Percentiles rank a stretch among this genome's conserved stretches.
These are phyloP conservation scores for Venturia pyrina DNA, from an alignment of 2,329 filamentous ascomycete genomes.

Conservation along the genomic window DNA sequence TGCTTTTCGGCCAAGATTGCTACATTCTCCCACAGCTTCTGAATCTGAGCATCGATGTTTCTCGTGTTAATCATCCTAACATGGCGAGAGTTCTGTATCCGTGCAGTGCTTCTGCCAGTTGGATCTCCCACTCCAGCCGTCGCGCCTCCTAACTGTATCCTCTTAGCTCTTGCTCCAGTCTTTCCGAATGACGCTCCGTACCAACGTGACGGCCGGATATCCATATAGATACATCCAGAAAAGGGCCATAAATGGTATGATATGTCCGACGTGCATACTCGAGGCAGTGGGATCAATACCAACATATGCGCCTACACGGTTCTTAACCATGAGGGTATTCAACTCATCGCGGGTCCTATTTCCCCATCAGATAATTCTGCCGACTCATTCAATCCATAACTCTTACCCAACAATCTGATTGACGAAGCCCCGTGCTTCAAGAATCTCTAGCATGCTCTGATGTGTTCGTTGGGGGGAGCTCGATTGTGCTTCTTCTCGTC, in stretches of 20 bases:
- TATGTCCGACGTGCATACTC: conserved; percentile 71
- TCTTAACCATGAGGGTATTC: conserved; percentile 52
- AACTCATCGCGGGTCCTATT: conserved; percentile 38
- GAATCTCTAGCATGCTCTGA: conserved; percentile 45
- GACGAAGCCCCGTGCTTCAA: conserved; percentile 63
- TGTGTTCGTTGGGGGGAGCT: neutral
- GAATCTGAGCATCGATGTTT: conserved; percentile 60
- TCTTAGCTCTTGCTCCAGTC: conserved; percentile 29
- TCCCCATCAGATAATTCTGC: conserved; percentile 16
- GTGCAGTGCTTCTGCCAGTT: conserved; percentile 54
- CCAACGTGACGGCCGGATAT: conserved; percentile 54
- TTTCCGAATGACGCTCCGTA: conserved; percentile 23
- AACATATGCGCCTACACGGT: conserved; percentile 64
- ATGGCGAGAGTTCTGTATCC: conserved; percentile 42
- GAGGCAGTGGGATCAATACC: conserved; percentile 74
- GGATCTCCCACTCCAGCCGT: conserved; percentile 75
- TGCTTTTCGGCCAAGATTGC: conserved; percentile 54
- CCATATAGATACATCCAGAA: conserved; percentile 79
- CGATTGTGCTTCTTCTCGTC: neutral
- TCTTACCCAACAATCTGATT: conserved; percentile 65
- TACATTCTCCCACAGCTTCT: conserved; percentile 65
- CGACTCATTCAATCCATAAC: conserved; percentile 17
- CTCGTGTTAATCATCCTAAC: conserved; percentile 54
- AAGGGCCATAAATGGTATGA: conserved; percentile 71
- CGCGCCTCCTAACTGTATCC: conserved; percentile 45